Evolutionary conservation across 306 rosid genomes (phyloP).

Genomic region (Corylus heterophylla): DNA sequence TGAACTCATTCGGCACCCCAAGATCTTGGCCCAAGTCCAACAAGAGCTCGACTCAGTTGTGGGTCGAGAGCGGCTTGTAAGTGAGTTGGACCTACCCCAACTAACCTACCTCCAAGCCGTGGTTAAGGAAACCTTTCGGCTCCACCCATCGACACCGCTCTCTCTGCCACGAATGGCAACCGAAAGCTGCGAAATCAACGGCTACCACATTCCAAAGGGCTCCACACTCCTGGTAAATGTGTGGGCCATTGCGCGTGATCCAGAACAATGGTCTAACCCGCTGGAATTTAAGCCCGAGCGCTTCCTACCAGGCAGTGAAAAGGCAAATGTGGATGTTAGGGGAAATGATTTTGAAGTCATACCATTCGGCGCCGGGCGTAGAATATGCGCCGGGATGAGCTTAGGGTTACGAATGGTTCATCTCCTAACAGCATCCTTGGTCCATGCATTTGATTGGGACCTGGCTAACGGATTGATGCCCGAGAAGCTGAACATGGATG

Average conservation of each 20-base stretch:
- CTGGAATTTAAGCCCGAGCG: conserved; percentile 70
- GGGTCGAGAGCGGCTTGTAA: conserved; percentile 53
- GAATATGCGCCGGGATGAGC: conserved; percentile 72
- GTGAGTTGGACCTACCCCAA: conserved; percentile 49
- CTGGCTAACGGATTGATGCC: conserved; percentile 44
- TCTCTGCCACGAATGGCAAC: conserved; percentile 63
- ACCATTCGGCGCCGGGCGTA: conserved; percentile 83
- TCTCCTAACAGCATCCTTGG: conserved; percentile 43
- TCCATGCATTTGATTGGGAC: conserved; percentile 64
- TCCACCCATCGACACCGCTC: conserved; percentile 92
- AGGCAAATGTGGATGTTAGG: conserved; percentile 50
- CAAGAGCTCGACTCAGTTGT: conserved; percentile 58
- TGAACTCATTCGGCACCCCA: conserved; percentile 57
- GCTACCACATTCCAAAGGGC: conserved; percentile 68
- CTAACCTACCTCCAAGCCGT: conserved; percentile 72
- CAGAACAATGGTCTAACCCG: conserved; percentile 53
- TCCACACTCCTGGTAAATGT: conserved; percentile 73
- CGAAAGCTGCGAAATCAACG: conserved; percentile 52
- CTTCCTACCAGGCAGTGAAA: conserved; percentile 63
- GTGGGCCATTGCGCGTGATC: conserved; percentile 83
- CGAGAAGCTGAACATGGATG: conserved; percentile 69
- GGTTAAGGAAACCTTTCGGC: conserved; percentile 77
- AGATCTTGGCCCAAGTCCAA: conserved; percentile 43
- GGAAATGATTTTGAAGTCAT: conserved; percentile 77
- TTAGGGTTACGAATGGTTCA: conserved; percentile 68